These are phyloP conservation scores for Phytophthora vignae DNA, from an alignment of 352 stramenopile genomes.

Conservation along the genomic window DNA sequence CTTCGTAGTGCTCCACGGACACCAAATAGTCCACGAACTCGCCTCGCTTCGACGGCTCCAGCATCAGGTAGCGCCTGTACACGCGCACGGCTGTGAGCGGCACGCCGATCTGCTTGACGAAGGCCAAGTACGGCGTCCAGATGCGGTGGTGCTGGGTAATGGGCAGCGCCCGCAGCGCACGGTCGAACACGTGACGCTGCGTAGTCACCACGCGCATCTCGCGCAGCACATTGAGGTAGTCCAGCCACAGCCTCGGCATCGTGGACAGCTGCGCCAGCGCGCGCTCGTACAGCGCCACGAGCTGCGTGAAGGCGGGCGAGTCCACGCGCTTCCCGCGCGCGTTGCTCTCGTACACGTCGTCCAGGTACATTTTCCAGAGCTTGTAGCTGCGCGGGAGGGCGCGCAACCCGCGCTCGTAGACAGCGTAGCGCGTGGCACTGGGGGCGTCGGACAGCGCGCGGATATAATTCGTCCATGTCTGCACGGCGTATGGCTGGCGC, in stretches of 20 bases:
- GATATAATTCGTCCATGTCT: conserved; percentile 86
- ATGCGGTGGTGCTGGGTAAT: conserved; percentile 98
- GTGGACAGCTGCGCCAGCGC: conserved; percentile 93
- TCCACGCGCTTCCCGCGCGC: conserved; percentile 80
- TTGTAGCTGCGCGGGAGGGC: conserved; percentile 95
- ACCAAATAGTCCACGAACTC: conserved; percentile 86
- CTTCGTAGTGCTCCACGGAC: conserved; percentile 73
- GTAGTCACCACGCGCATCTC: conserved; percentile 81
- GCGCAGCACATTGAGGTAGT: conserved; percentile 86
- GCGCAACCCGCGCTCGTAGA: conserved; percentile 92
- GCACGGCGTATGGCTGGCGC: conserved; percentile 85
- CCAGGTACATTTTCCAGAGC: conserved; percentile 93
- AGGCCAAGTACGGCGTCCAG: conserved; percentile 94
- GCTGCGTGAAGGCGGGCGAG: conserved; percentile 39
- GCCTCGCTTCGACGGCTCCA: conserved; percentile 76
- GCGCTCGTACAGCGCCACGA: conserved; percentile 86
- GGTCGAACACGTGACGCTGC: conserved; percentile 93
- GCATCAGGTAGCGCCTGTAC: conserved; percentile 89
- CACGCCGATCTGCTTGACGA: conserved; percentile 84
- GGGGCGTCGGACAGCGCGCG: conserved; percentile 38
- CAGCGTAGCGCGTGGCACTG: conserved; percentile 38
- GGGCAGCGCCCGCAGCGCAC: conserved; percentile 95
- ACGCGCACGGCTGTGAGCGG: conserved; percentile 85
- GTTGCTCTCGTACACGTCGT: conserved; percentile 67
- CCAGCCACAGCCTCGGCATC: conserved; percentile 97